These are phyloP conservation scores for Thalia dealbata DNA, from an alignment of 176 grass and related monocot species.

Conservation along the genomic window DNA sequence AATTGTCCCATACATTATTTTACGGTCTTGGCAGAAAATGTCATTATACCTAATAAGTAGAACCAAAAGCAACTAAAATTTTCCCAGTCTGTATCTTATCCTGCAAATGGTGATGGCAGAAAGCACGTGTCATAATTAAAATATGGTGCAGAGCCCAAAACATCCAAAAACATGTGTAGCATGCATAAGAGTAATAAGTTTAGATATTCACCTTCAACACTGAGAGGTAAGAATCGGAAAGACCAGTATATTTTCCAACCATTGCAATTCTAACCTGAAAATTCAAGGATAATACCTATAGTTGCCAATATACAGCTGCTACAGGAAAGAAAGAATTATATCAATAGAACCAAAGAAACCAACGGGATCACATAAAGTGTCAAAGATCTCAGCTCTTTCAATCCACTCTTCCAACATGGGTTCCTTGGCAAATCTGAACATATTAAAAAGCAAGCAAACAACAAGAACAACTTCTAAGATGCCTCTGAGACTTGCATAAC, in stretches of 20 bases:
- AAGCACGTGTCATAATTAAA: too few relatives aligned
- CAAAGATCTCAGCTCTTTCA: conserved; percentile 22
- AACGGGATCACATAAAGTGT: conserved; percentile 34
- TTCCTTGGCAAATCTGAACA: conserved; percentile 13
- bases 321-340: background rate
- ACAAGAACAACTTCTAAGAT: background rate
- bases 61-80: background rate
- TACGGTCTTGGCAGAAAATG: background rate
- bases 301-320: background rate
- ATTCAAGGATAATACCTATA: conserved; percentile 1
- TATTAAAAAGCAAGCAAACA: background rate
- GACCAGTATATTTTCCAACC: conserved; percentile 43
- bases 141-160: background rate
- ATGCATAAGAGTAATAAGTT: background rate
- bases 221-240: conserved; percentile 44
- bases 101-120: too few relatives aligned
- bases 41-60: background rate
- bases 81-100: too few relatives aligned
- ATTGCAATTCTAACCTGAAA: conserved; percentile 40
- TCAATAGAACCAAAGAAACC: conserved; percentile 24
- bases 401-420: conserved; percentile 34
- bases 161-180: background rate
- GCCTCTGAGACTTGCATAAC: background rate
- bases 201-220: conserved; percentile 31
- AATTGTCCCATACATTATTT: background rate